phyloP scores from a whole-genome alignment of 2,329 filamentous ascomycete genomes.

The Aspergillaceae sp. region DNA sequence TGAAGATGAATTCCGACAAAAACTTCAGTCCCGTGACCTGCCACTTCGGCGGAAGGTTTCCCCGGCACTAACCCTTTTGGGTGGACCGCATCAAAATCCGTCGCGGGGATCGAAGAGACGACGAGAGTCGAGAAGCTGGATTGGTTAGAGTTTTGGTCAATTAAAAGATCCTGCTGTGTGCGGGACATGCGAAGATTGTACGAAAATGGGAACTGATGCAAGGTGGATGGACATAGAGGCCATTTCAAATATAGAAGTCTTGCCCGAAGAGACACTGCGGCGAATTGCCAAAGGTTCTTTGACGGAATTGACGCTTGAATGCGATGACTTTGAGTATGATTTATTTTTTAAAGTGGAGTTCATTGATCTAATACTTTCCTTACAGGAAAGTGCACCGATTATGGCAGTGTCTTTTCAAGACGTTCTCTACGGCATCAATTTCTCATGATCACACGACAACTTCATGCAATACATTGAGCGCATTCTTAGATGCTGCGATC shows the following conservation, averaged over 20 bases:
- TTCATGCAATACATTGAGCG: constrained; percentile 38
- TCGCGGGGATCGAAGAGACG: constrained; percentile 16
- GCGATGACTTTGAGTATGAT: constrained; percentile 26
- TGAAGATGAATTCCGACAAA: constrained; percentile 17
- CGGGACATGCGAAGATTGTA: constrained; percentile 9
- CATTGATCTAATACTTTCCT: constrained; percentile 3
- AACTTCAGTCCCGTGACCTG: constrained; percentile 33
- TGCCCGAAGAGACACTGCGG: constrained; percentile 26
- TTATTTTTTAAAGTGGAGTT: background rate
- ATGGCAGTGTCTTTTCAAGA: constrained; percentile 34
- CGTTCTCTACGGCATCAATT: constrained; percentile 31
- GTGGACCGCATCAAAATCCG: constrained; percentile 22
- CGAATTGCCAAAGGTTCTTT: constrained; percentile 29
- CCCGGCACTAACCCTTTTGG: constrained; percentile 19
- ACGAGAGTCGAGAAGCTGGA: constrained; percentile 2
- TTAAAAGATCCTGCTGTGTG: constrained; percentile 1
- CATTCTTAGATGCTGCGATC: constrained; percentile 33
- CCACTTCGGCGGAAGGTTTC: constrained; percentile 14
- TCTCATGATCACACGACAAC: constrained; percentile 33
- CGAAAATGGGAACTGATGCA: constrained; percentile 16
- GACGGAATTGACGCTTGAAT: constrained; percentile 23
- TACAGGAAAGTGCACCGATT: constrained; percentile 25
- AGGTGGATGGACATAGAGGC: constrained; percentile 20
- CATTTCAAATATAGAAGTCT: constrained; percentile 26
- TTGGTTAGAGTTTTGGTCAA: background rate